Evolutionary conservation across 306 rosid genomes (phyloP), one percentile per base, ranked within the genome.

Genomic region (Cucurbita maxima): DNA sequence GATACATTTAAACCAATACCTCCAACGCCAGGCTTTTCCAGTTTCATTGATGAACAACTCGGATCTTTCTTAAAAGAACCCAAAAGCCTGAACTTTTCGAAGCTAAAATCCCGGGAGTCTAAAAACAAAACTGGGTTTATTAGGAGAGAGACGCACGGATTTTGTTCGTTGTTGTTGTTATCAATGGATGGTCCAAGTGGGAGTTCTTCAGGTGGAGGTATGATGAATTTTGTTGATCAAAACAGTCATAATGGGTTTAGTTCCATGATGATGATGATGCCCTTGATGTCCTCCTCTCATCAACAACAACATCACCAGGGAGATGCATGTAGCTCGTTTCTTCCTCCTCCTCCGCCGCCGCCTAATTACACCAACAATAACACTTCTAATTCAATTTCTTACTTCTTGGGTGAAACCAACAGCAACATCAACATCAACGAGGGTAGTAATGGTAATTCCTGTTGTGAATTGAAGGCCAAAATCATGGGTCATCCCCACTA

Each of bases 401-500:
- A 83, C 80, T 82, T 89, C 88, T 87, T 94, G 99, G 97, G 84
- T 10, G 70, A 25, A 47, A 64, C 25, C 25, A 25, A 67, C 78
- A 61, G 57, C 72, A 76, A 53, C 78, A 61, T 52, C 81, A 56
- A 74, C 75, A 75, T 41, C 74, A 0, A 19, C 16, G 50, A 37
- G 47, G 57, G 37, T 55, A 25, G 5, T 83, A 59, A 70, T 83
- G 71, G 75, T 3, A 60, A 60, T 61, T 61, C 61, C 80, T 81
- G 47, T 79, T 86, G 12, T 82, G 58, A 85, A 48, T 76, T 86
- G 34, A 94, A 89, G 83, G 88, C 91, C 7, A 94, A 91, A 91
- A 91, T 94, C 85, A 89, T 91, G 95, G 91, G 91, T 44, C 99
- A 94, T 87, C 97, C 99, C 80, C 96, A 89, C 88, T 94, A 94